A percentile compares a stretch with the other conserved stretches of the same genome.
These are phyloP conservation scores for Neofusicoccum ribis DNA, from an alignment of 2,329 filamentous ascomycete genomes.

Conservation along the genomic window DNA sequence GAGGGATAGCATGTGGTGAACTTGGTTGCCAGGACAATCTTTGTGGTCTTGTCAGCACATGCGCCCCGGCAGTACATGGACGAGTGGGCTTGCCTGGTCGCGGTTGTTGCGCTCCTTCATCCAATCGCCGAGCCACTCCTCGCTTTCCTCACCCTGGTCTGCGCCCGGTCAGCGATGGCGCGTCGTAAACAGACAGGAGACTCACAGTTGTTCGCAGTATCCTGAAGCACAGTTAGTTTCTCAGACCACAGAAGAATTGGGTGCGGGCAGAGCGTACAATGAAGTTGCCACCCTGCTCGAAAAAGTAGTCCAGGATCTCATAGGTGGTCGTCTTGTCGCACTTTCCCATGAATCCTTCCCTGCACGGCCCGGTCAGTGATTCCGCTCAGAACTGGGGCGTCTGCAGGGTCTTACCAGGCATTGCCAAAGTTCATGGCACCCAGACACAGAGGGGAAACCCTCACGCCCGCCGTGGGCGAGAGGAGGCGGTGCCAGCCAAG, in stretches of 20 bases:
- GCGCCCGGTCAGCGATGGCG: background rate
- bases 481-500: slow-evolving; percentile 56
- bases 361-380: background rate
- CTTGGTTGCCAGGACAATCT: slow-evolving; percentile 45
- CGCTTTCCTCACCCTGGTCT: slow-evolving; percentile 39
- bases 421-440: slow-evolving; percentile 58
- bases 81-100: slow-evolving; percentile 27
- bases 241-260: slow-evolving; percentile 38
- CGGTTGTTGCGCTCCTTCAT: slow-evolving; percentile 39
- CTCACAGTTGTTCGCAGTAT: slow-evolving; percentile 23
- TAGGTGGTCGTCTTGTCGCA: slow-evolving; percentile 58
- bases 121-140: slow-evolving; percentile 48
- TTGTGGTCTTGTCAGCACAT: background rate
- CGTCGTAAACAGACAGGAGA: too few relatives aligned
- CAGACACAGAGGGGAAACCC: slow-evolving; percentile 56
- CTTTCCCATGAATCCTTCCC: slow-evolving; percentile 7
- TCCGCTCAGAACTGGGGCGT: background rate
- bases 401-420: slow-evolving; percentile 39
- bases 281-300: slow-evolving; percentile 68
- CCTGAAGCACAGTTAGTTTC: background rate
- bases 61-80: background rate
- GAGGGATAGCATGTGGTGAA: slow-evolving; percentile 36
- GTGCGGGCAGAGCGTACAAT: slow-evolving; percentile 50
- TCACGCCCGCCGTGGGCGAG: slow-evolving; percentile 52
- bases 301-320: slow-evolving; percentile 66